Evolutionary conservation across 495 filamentous ascomycete species (phyloP).

Genomic region (Podospora appendiculata): DNA sequence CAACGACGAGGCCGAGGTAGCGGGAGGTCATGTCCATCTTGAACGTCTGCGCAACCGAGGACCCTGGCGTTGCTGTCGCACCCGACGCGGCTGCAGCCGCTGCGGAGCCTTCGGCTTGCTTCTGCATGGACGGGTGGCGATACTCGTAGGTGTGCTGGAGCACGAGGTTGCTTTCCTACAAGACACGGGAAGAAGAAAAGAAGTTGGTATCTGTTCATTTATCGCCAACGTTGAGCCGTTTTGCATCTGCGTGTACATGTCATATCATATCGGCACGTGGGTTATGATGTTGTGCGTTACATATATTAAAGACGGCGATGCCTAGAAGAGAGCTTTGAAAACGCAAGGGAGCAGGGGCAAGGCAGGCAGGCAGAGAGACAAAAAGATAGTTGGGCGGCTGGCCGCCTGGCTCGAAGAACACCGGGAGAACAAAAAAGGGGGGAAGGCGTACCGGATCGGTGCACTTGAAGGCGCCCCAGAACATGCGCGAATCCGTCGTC

Average conservation of each 20-base stretch:
- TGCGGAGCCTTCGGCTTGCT: slow-evolving; percentile 40
- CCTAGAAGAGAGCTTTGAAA: too few species aligned
- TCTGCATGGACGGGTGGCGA: slow-evolving; percentile 55
- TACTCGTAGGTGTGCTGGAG: slow-evolving; percentile 83
- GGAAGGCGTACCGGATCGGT: slow-evolving; percentile 67
- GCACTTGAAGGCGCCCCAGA: slow-evolving; percentile 86
- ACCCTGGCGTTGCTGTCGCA: slow-evolving; percentile 12
- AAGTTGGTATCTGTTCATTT: not conserved
- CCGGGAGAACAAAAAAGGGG: too few species aligned
- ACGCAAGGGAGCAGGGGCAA: too few species aligned
- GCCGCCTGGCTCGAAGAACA: too few species aligned
- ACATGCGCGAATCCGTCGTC: slow-evolving; percentile 79
- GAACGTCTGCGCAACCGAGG: slow-evolving; percentile 22
- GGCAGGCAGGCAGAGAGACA: too few species aligned
- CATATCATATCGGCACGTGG: too few species aligned
- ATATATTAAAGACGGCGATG: too few species aligned
- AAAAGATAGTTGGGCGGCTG: too few species aligned
- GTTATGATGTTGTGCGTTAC: too few species aligned
- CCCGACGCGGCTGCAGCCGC: slow-evolving; percentile 28
- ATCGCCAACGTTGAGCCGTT: too few species aligned
- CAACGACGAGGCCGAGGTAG: slow-evolving; percentile 82
- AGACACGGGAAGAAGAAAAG: not conserved
- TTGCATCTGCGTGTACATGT: too few species aligned
- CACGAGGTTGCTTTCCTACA: slow-evolving; percentile 63
- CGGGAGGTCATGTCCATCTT: slow-evolving; percentile 71